Percentiles rank a stretch among this genome's conserved stretches.
These are phyloP conservation scores for Ceratobasidium theobromae DNA, from an alignment of 1,284 basidiomycete species.

Conservation along the genomic window DNA sequence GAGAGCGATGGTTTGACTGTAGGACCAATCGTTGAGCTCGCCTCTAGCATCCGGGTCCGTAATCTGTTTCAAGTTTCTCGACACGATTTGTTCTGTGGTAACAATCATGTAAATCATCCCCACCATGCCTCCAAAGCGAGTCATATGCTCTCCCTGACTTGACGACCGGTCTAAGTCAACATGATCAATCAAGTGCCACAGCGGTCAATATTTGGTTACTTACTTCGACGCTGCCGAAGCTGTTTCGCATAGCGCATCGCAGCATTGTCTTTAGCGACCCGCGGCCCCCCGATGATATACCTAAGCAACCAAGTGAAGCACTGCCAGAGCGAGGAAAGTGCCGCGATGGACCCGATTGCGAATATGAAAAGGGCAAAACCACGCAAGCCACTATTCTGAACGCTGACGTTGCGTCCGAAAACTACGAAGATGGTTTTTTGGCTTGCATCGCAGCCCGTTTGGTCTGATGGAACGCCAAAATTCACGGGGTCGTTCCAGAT, in stretches of 20 bases:
- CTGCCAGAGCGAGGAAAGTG: neutral
- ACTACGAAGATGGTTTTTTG: neutral
- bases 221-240: neutral
- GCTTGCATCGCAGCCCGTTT: slow-evolving; percentile 5
- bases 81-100: slow-evolving; percentile 13
- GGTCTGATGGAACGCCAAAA: neutral
- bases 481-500: slow-evolving; percentile 1
- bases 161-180: neutral
- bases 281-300: neutral
- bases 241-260: neutral
- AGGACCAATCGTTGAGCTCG: neutral
- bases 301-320: neutral
- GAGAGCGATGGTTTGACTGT: slow-evolving; percentile 14
- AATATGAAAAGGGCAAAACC: slow-evolving; percentile 10
- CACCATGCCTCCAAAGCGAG: slow-evolving; percentile 1
- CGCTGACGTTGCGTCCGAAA: neutral
- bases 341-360: neutral
- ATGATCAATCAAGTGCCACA: neutral
- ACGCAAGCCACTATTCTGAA: neutral
- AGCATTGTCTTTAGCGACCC: neutral
- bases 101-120: slow-evolving; percentile 22
- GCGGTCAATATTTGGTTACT: neutral
- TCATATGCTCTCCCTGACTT: neutral
- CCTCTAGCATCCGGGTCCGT: neutral
- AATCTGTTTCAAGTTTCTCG: neutral